A percentile compares a stretch with the other conserved stretches of the same genome.
These are phyloP conservation scores for Dactylonectria estremocensis DNA, from an alignment of 2,329 filamentous ascomycete species.

Conservation along the genomic window DNA sequence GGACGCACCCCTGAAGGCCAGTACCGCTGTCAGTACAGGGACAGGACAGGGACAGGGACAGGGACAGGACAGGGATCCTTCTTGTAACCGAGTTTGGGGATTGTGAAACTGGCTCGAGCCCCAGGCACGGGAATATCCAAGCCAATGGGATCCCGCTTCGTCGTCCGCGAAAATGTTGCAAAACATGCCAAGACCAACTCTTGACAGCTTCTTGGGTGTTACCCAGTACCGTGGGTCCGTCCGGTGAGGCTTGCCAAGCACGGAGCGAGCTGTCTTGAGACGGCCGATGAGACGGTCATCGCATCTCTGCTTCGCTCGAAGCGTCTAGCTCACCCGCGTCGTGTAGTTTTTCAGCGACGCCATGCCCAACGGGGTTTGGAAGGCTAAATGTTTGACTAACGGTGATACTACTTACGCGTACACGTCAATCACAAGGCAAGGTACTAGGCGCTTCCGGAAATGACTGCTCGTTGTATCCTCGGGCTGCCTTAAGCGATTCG, in stretches of 20 bases:
- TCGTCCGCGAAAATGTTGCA: background rate
- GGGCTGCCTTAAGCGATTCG: no score
- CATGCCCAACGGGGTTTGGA: no score
- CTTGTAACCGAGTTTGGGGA: background rate
- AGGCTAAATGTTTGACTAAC: no score
- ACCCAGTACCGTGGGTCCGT: slow-evolving; percentile 4
- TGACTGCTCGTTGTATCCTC: no score
- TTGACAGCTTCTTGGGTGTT: background rate
- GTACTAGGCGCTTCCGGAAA: background rate
- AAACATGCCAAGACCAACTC: background rate
- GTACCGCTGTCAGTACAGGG: background rate
- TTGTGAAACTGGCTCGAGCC: slow-evolving; percentile 6
- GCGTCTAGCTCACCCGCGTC: background rate
- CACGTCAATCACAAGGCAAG: background rate
- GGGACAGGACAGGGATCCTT: background rate
- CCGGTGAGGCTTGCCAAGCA: slow-evolving; percentile 13
- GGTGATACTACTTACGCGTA: no score
- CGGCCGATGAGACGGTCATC: background rate
- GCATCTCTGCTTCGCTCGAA: background rate
- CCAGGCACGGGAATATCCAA: background rate
- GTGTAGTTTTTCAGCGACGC: background rate
- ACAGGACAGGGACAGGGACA: background rate
- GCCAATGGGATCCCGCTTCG: background rate
- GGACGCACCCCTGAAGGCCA: background rate
- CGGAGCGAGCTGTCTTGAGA: background rate